A percentile compares a stretch with the other conserved stretches of the same genome.
These are phyloP conservation scores for Oxyria digyna DNA, from an alignment of 148 eudicot species.

Conservation along the genomic window DNA sequence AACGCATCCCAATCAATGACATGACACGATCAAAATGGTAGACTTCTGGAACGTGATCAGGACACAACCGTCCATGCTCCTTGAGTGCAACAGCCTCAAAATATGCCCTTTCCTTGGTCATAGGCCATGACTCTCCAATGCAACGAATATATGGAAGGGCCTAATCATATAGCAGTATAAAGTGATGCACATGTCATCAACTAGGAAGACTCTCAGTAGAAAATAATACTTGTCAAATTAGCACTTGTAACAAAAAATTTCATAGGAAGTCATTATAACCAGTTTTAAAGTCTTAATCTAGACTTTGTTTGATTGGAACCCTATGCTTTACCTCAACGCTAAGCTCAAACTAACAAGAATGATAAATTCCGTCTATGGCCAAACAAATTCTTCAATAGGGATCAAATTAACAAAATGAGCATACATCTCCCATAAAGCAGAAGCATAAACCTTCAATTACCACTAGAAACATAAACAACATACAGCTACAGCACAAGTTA, in stretches of 20 bases:
- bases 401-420: background rate
- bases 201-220: background rate
- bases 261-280: background rate
- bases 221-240: background rate
- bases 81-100: slow-evolving; percentile 64
- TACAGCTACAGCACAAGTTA: background rate
- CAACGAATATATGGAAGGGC: slow-evolving; percentile 90
- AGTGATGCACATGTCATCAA: background rate
- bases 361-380: background rate
- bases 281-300: background rate
- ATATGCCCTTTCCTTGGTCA: slow-evolving; percentile 90
- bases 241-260: background rate
- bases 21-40: slow-evolving; percentile 81
- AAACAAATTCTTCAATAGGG: background rate
- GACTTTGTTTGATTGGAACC: background rate
- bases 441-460: background rate
- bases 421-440: background rate
- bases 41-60: slow-evolving; percentile 84
- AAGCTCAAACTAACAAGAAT: background rate
- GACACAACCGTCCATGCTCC: slow-evolving; percentile 67
- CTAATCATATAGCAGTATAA: slow-evolving; percentile 17
- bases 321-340: background rate
- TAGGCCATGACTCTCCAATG: slow-evolving; percentile 96
- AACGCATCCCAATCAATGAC: slow-evolving; percentile 94
- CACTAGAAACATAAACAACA: background rate